Evolutionary conservation across 208 protist species (phyloP), one percentile per base, ranked within the genome.

Genomic region (Crithidia thermophila): DNA sequence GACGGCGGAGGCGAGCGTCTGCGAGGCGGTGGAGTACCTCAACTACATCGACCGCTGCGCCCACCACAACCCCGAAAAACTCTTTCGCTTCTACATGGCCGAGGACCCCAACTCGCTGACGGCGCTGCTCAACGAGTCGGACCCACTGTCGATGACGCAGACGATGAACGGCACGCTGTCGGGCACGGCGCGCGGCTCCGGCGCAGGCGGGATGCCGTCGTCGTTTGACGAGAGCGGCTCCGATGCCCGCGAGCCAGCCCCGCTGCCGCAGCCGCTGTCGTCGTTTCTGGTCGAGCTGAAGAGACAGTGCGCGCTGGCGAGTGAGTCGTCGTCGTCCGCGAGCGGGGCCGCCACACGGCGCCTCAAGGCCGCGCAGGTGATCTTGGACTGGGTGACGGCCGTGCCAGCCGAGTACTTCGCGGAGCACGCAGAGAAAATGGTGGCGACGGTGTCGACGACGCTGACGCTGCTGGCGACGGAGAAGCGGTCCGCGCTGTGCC

Each of bases 51-150:
- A 87, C 56, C 51, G 46, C 58, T 58, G 75, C 18, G 77, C 88
- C 2, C 50, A 68, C 25, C 80, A 79, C 57, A 75, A 79, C 59
- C 46, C 68, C 18, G 76, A 85, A 4, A 55, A 40, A 16, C 82
- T 94, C 62, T 94, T 92, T 36, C 68, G 72, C 45, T 85, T 96
- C 25, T 96, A 94, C 71, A 93, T 94, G 85, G 88, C 90, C 33
- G 91, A 94, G 49, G 88, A 94, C 51, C 80, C 77, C 33, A 51
- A 49, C n/a, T 82, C 85, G 27, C 69, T 95, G 27, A 40, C 81
- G 14, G 25, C 59, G 11, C 49, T 95, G 46, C 74, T 95, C 8
- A 61, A 72, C 42, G 75, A 76, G 3, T 71, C 52, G 27, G 78
- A 77, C 55, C 25, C 47, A 13, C 39, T 60, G 21, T 42, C 63